phyloP scores from a whole-genome alignment of 495 filamentous ascomycete species.

The Cercophora newfieldiana region DNA sequence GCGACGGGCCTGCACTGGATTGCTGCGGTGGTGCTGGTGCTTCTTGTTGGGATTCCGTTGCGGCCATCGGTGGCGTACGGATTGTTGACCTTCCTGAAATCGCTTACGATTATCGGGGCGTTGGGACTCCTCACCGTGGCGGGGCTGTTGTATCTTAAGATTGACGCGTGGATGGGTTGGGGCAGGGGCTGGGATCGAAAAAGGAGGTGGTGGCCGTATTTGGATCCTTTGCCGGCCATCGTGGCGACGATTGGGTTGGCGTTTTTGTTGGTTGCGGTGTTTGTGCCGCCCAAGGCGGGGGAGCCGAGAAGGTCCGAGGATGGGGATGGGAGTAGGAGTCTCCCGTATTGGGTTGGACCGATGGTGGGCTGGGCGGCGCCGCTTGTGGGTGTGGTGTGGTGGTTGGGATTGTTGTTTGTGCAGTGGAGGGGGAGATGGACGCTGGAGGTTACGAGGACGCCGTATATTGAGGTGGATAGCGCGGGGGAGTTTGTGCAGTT shows the following conservation, averaged over 20 bases:
- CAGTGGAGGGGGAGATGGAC: conserved; percentile 3
- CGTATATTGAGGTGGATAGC: not conserved
- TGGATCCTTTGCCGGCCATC: not conserved
- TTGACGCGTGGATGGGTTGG: not conserved
- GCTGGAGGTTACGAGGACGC: not conserved
- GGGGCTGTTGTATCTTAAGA: conserved; percentile 7
- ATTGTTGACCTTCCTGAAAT: not conserved
- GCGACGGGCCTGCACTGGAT: not conserved
- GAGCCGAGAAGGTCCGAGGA: not conserved
- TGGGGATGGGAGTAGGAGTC: not conserved
- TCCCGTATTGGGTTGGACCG: conserved; percentile 1
- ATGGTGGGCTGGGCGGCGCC: conserved; percentile 1
- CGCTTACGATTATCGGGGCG: not conserved
- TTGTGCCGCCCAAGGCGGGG: not conserved
- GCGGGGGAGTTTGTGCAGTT: conserved; percentile 7
- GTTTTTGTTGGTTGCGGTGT: conserved; percentile 4
- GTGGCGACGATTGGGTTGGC: not conserved
- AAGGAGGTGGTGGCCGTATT: conserved; percentile 2
- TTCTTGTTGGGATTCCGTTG: not conserved
- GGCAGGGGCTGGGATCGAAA: not conserved
- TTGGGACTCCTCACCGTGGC: not conserved
- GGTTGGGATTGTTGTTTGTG: not conserved
- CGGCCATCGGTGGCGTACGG: not conserved
- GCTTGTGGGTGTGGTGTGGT: conserved; percentile 5
- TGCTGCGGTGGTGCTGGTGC: not conserved